Conservation (phyloP, 768 basidiomycete genomes). For the Suillus variegatus region DNA sequence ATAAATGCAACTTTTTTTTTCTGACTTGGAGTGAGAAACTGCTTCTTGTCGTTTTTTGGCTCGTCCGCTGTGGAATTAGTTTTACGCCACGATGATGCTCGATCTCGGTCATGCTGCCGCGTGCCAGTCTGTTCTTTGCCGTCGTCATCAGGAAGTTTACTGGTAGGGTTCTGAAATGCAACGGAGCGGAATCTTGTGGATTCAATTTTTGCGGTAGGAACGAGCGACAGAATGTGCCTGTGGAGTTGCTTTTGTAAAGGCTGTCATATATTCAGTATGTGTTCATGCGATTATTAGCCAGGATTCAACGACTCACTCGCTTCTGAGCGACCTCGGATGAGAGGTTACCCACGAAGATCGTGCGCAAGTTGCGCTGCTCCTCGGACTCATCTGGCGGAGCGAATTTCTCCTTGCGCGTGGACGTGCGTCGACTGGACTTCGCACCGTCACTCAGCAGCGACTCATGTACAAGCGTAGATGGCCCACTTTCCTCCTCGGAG, state of each 20-base stretch:
- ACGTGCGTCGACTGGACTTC: slow-evolving; percentile 33
- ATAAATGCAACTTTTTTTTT: slow-evolving; percentile 96
- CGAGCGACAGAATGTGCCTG: slow-evolving; percentile 69
- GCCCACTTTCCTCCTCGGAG: slow-evolving; percentile 33
- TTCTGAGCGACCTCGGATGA: slow-evolving; percentile 73
- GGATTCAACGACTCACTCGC: slow-evolving; percentile 51
- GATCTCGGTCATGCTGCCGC: slow-evolving; percentile 56
- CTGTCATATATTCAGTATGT: slow-evolving; percentile 40
- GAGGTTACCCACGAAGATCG: slow-evolving; percentile 92
- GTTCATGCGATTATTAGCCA: slow-evolving; percentile 4
- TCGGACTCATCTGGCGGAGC: slow-evolving; percentile 71
- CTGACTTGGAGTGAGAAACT: slow-evolving; percentile 75
- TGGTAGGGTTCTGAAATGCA: slow-evolving; percentile 83
- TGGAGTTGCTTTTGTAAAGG: slow-evolving; percentile 74
- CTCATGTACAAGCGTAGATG: slow-evolving; percentile 62
- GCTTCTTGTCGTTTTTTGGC: slow-evolving; percentile 51
- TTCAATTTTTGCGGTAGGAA: slow-evolving; percentile 82
- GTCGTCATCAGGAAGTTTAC: slow-evolving; percentile 48
- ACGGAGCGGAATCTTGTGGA: slow-evolving; percentile 93
- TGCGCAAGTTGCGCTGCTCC: slow-evolving; percentile 74
- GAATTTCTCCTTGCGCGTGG: slow-evolving; percentile 43
- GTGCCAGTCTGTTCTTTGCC: slow-evolving; percentile 31
- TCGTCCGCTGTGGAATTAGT: slow-evolving; percentile 44
- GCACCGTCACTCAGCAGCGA: slow-evolving; percentile 38
- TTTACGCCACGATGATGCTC: slow-evolving; percentile 59